phyloP scores from a whole-genome alignment of 495 filamentous ascomycete species.

The Penicillium simplicissimum region DNA sequence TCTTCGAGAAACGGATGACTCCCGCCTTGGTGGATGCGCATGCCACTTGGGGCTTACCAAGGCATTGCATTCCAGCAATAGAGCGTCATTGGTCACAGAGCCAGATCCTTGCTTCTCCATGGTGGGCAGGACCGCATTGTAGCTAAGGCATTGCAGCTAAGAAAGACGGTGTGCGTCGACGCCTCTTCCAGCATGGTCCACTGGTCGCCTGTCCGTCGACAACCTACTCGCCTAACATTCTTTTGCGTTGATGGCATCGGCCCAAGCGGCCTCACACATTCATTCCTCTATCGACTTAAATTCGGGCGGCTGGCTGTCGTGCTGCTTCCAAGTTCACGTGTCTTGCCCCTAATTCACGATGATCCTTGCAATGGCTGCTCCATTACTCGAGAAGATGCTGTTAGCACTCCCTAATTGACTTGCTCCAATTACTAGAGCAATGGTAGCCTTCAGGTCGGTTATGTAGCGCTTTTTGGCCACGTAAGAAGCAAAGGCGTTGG shows the following conservation, averaged over 20 bases:
- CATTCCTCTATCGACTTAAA: constrained; percentile 26
- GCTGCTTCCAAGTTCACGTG: constrained; percentile 40
- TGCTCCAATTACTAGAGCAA: constrained; percentile 45
- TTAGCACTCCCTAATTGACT: constrained; percentile 34
- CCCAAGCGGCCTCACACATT: constrained; percentile 29
- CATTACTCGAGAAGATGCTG: constrained; percentile 44
- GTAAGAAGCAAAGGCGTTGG: not conserved
- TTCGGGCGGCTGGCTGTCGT: constrained; percentile 31
- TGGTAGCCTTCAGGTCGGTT: constrained; percentile 19
- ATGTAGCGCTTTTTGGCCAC: not conserved
- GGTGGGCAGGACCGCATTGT: constrained; percentile 43
- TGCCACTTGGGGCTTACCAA: constrained; percentile 51
- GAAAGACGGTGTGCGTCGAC: too few species aligned
- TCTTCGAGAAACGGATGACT: constrained; percentile 47
- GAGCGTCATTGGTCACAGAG: constrained; percentile 44
- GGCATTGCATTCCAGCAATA: constrained; percentile 48
- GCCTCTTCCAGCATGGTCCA: constrained; percentile 42
- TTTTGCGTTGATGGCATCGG: constrained; percentile 42
- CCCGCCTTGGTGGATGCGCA: constrained; percentile 51
- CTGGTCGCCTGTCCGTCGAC: constrained; percentile 46
- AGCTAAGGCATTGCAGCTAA: too few species aligned
- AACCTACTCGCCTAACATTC: constrained; percentile 31
- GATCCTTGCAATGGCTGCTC: constrained; percentile 41
- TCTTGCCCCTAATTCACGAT: constrained; percentile 38
- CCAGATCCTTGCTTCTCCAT: constrained; percentile 48